Evolutionary conservation across 257 asterid genomes (phyloP), one percentile per base, ranked within the genome.

Genomic region (Scutellaria galericulata): DNA sequence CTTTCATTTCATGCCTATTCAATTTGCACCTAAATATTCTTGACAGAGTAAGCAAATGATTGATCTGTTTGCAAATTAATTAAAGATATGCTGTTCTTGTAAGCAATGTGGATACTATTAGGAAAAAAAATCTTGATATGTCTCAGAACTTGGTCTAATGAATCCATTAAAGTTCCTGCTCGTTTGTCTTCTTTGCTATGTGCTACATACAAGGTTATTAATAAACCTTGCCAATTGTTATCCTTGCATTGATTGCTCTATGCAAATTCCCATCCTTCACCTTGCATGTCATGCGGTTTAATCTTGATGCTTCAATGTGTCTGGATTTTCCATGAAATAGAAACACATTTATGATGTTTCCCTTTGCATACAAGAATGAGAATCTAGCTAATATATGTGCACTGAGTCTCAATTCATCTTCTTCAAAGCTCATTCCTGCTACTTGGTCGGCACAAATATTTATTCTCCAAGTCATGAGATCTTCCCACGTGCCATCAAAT

Each of bases 161-260:
- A 31, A 31, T 31, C 3, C 5, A 59, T 2, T n/a, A 13, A 62
- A 41, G 41, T 3, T 44, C 52, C 39, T 42, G 40, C 39, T 18
- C 5, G 18, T 63, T 68, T 6, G 37, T 8, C 22, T 3, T 37
- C 18, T 9, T 67, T 37, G 72, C 62, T 67, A 20, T 39, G 24
- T 31, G 37, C 37, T 31, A 31, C 52, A 13, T 10, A 27, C 5
- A 11, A 56, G n/a, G 12, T 70, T 42, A 44, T 18, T 24, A 70
- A 20, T 24, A 41, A 70, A 39, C 20, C 2, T 37, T 37, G 12
- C 22, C 7, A 24, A 53, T 41, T 42, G 22, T 69, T n/a, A 7
- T 57, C n/a, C n/a, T 50, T 50, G 55, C 68, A 22, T 35, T 59
- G 70, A 14, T 35, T 59, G 70, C 20, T 45, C 46, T 66, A 53